phyloP scores from a whole-genome alignment of 2,329 filamentous ascomycete genomes.

The Sarocladium brachiariae region DNA sequence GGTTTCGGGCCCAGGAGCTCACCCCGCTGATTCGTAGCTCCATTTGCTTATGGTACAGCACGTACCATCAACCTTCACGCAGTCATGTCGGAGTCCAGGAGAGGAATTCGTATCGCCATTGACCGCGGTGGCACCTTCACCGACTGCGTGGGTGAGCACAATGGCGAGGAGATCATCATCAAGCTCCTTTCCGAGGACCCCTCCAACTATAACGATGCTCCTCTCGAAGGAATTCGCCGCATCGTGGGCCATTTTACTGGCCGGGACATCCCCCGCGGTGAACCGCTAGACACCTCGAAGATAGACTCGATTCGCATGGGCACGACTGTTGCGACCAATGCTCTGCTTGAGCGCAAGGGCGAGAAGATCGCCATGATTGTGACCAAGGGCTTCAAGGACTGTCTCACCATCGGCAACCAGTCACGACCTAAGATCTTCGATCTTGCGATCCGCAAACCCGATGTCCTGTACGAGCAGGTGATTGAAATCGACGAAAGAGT shows the following conservation, averaged over 20 bases:
- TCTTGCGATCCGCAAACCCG: constrained; percentile 77
- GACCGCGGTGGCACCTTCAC: constrained; percentile 85
- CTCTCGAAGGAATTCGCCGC: constrained; percentile 82
- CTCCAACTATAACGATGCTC: constrained; percentile 83
- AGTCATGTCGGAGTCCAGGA: constrained; percentile 20
- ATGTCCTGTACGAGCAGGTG: constrained; percentile 77
- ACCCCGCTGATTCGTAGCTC: constrained; percentile 2
- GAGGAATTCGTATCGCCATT: constrained; percentile 70
- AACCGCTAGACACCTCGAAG: constrained; percentile 70
- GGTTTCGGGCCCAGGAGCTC: neutral
- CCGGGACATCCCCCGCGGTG: constrained; percentile 70
- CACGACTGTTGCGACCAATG: constrained; percentile 91
- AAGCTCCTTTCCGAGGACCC: constrained; percentile 89
- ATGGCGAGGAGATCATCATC: constrained; percentile 73
- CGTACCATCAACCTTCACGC: neutral
- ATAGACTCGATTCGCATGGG: constrained; percentile 95
- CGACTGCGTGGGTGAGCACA: constrained; percentile 79
- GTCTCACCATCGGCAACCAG: constrained; percentile 84
- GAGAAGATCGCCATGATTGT: constrained; percentile 83
- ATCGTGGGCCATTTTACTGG: constrained; percentile 72
- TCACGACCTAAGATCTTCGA: constrained; percentile 87
- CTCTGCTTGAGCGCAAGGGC: constrained; percentile 81
- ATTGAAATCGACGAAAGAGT: constrained; percentile 89
- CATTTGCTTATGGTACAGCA: too few species aligned
- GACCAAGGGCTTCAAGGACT: constrained; percentile 82